Conservation (phyloP, 78 protist species). For the Dictyostelium citrinum region DNA sequence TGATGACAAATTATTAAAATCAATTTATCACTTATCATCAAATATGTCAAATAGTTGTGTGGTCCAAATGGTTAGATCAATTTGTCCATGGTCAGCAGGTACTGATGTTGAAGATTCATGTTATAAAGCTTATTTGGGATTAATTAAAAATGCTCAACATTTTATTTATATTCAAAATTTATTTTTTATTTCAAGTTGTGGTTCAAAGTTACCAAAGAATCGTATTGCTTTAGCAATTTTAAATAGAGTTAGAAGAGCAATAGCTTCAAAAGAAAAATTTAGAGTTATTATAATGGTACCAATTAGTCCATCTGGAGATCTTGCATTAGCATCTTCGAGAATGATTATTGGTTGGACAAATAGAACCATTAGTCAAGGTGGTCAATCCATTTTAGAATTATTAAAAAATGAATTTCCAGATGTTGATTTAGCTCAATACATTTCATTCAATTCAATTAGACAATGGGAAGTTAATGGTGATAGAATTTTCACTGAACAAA, state of each 20-base stretch:
- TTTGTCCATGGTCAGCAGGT: conserved; percentile 37
- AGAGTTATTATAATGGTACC: conserved; percentile 52
- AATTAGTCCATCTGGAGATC: conserved; percentile 56
- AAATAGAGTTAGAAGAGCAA: conserved; percentile 26
- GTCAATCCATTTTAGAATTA: conserved; percentile 38
- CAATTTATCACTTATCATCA: neutral
- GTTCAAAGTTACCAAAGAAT: conserved; percentile 58
- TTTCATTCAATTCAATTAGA: conserved; percentile 9
- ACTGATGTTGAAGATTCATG: conserved; percentile 60
- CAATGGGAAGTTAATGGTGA: neutral
- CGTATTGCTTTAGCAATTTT: conserved; percentile 51
- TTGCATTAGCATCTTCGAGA: neutral
- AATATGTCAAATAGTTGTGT: conserved; percentile 5
- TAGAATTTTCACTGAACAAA: conserved; percentile 55
- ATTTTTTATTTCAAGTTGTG: conserved; percentile 75
- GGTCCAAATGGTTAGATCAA: conserved; percentile 47
- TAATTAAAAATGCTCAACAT: conserved; percentile 66
- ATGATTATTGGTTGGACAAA: conserved; percentile 62
- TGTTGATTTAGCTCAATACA: neutral
- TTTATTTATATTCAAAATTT: conserved; percentile 84
- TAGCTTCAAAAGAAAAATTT: conserved; percentile 19
- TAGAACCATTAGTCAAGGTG: conserved; percentile 50
- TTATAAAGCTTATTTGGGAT: conserved; percentile 60
- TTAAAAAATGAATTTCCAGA: conserved; percentile 17
- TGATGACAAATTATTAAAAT: neutral